These are phyloP conservation scores for Clitoria ternatea DNA, from an alignment of 306 rosid species.

Conservation along the genomic window DNA sequence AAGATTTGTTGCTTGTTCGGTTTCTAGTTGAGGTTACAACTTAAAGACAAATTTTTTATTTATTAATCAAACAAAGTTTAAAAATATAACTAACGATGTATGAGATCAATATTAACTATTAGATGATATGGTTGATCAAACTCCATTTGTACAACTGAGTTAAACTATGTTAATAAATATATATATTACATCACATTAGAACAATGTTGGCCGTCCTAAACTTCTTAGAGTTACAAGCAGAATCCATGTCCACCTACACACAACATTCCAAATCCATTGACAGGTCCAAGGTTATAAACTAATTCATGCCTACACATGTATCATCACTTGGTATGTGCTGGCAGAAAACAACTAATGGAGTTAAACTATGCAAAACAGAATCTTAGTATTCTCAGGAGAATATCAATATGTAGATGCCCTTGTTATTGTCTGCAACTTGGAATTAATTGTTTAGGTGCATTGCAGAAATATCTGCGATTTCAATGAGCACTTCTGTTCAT, in stretches of 20 bases:
- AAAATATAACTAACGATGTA: too few species aligned
- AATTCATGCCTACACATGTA: not conserved
- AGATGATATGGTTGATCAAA: too few species aligned
- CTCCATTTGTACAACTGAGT: too few species aligned
- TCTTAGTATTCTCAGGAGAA: slow-evolving; percentile 32
- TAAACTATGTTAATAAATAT: too few species aligned
- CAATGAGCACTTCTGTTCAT: not conserved
- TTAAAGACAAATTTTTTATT: too few species aligned
- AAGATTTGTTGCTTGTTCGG: too few species aligned
- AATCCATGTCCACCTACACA: not conserved
- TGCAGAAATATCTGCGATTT: slow-evolving; percentile 5
- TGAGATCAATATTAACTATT: too few species aligned
- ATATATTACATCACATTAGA: not conserved
- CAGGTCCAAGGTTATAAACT: slow-evolving; percentile 16
- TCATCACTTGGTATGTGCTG: not conserved
- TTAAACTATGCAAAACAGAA: slow-evolving; percentile 13
- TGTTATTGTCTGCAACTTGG: slow-evolving; percentile 31
- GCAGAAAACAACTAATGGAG: not conserved
- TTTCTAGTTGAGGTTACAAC: too few species aligned
- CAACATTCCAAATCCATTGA: slow-evolving; percentile 3
- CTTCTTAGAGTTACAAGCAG: not conserved
- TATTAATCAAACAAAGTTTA: too few species aligned
- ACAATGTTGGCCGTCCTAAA: slow-evolving; percentile 22
- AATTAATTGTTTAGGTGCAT: not conserved
- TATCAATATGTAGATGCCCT: slow-evolving; percentile 25